Evolutionary conservation across 1,284 basidiomycete species (phyloP), one percentile per base, ranked within the genome.

Genomic region (Malassezia equina): DNA sequence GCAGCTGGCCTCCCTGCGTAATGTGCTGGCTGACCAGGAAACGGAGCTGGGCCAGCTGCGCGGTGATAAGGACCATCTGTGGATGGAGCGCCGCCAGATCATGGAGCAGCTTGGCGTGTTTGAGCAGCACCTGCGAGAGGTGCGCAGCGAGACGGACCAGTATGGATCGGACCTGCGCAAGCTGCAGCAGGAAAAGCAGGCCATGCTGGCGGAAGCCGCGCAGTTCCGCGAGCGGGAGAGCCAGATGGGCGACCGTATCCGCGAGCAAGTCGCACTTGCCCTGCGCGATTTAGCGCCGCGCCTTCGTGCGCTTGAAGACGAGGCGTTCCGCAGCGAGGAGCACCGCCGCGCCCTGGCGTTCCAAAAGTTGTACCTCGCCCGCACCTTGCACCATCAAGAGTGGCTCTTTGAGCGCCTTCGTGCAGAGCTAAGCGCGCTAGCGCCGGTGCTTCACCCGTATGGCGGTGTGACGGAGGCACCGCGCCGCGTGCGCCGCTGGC

Each of bases 51-150:
- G 31, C 11, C 48, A 44, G 49, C 33, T 56, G 11, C 48, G 46
- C 23, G 54, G 54, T 25, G 55, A 57, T n/a, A 57, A 57, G 31
- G 49, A 51, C 31, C 49, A 52, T n/a, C 19, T 57, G 15, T 57
- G 49, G 49, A 39, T 36, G 31, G 55, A 57, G 44, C 55, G 55
- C 3, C 34, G 33, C 24, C 25, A 51, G 28, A 52, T 57, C 34
- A 32, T 57, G 44, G 55, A 47, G 33, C 55, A 57, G 31, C 48
- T 57, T 21, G 31, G 34, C 24, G 34, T 33, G 32, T 57, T 57
- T 43, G 55, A 57, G 55, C 49, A 33, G 50, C 49, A 50, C 17
- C 39, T 57, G 36, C 55, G 55, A n/a, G 39, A 45, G 11, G 55
- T 57, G 39, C 55, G 55, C 25, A 29, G n/a, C 5, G 55, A 57